These are phyloP conservation scores for Rossbeevera mucosa DNA, from an alignment of 768 basidiomycete genomes.

Conservation along the genomic window DNA sequence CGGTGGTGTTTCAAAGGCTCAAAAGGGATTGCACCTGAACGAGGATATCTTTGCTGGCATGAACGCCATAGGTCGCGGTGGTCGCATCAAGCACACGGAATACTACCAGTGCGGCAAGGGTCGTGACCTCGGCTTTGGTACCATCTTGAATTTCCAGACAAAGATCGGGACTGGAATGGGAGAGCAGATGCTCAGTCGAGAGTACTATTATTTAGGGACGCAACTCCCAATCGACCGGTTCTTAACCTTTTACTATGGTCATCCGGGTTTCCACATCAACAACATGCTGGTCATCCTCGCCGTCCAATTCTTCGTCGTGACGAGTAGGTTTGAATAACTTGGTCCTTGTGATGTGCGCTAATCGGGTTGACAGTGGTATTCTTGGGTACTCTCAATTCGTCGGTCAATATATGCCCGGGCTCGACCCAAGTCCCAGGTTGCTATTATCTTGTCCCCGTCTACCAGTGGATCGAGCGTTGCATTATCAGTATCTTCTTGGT, in stretches of 20 bases:
- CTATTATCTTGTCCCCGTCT: conserved; percentile 91
- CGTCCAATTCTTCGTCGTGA: conserved; percentile 91
- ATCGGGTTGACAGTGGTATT: conserved; percentile 68
- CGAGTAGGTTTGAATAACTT: conserved; percentile 51
- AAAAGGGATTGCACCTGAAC: conserved; percentile 98
- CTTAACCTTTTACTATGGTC: conserved; percentile 99
- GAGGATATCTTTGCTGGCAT: conserved; percentile 99
- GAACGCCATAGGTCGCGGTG: conserved; percentile 96
- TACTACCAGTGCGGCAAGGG: conserved; percentile 99
- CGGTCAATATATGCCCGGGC: conserved; percentile 77
- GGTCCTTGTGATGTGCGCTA: conserved; percentile 9
- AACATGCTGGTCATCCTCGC: conserved; percentile 98
- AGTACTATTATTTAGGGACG: conserved; percentile 98
- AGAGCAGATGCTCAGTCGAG: conserved; percentile 97
- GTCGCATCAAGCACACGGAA: conserved; percentile 97
- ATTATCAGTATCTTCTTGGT: conserved; percentile 99
- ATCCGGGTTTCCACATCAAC: conserved; percentile 99
- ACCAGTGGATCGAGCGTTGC: conserved; percentile 91
- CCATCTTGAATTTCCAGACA: conserved; percentile 98
- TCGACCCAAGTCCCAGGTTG: conserved; percentile 71
- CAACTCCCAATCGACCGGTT: conserved; percentile 98
- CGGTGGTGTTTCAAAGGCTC: conserved; percentile 97
- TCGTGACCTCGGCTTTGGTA: conserved; percentile 97
- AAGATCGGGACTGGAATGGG: conserved; percentile 99
- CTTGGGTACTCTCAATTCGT: conserved; percentile 86